Evolutionary conservation across 2,329 filamentous ascomycete genomes (phyloP), one percentile per base, ranked within the genome.

Genomic region (Byssochlamys sp.): DNA sequence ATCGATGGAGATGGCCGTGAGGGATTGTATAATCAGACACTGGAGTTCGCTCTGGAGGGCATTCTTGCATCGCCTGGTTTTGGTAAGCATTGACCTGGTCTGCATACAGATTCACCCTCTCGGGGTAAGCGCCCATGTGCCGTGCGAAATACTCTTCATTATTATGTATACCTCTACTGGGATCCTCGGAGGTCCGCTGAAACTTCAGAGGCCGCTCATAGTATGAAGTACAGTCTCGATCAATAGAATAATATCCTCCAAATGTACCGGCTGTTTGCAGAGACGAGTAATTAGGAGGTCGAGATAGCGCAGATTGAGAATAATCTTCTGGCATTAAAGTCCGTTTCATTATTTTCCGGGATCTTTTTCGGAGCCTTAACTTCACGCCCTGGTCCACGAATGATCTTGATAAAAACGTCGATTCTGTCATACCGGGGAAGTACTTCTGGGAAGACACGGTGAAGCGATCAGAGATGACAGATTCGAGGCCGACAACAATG

Each of bases 351-450:
- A 75, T 62, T 24, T 81, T 81, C 57, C 89, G 81, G 49, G 89
- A 87, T 71, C 95, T 90, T 70, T 95, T 95, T 57, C 90, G 84
- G 52, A 95, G 80, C 55, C 90, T 82, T 29, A 96, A 77, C 54
- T 90, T 86, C 12, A 95, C 89, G 7, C 91, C 91, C 69, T 95
- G 90, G 65, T 95, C 90, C 62, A 88, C 88, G 71, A 96, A 92
- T 0, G 87, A 85, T 55, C 89, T 82, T 0, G 90, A 94, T 50
- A 95, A 75, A 63, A 86, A 84, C 0, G 90, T 94, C 1, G 90
- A 95, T 70, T 92, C 88, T 52, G 83, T 80, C 82, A 94, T 86
- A 31, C 90, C 89, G 9, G 86, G 85, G 68, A 90, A 94, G 56
- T 84, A 84, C 70, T 90, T 91, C 28, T 82, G 71, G 50, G 73